phyloP scores from a whole-genome alignment of 345 rosid species.

The Euphorbia pulcherrima region DNA sequence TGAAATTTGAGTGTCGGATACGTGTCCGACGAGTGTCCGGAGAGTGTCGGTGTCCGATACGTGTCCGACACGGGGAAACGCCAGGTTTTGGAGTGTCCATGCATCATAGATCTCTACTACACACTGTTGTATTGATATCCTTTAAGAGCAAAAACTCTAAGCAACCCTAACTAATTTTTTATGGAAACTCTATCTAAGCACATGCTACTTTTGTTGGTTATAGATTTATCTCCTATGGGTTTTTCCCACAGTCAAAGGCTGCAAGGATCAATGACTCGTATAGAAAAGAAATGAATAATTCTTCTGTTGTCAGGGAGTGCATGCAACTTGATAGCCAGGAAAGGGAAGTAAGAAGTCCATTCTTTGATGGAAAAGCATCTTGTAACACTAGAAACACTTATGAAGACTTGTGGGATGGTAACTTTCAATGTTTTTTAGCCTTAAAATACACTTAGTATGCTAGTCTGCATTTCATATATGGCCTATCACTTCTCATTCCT shows the following conservation, averaged over 20 bases:
- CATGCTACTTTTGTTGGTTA: conserved; percentile 7
- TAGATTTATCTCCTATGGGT: conserved; percentile 34
- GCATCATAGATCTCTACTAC: too few species aligned
- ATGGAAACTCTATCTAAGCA: not conserved
- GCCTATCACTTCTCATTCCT: not conserved
- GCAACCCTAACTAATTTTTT: not conserved
- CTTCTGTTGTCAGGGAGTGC: conserved; percentile 24
- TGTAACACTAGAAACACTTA: conserved; percentile 15
- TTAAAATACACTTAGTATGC: not conserved
- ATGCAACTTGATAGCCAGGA: conserved; percentile 27
- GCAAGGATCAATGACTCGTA: conserved; percentile 35
- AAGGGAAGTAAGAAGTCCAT: conserved; percentile 33
- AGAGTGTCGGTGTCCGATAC: too few species aligned
- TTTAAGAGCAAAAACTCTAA: not conserved
- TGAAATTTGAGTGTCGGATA: too few species aligned
- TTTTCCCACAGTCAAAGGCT: conserved; percentile 40
- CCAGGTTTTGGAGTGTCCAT: too few species aligned
- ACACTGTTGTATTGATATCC: not conserved
- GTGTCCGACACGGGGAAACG: too few species aligned
- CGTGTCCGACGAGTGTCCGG: too few species aligned
- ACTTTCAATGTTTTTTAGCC: not conserved
- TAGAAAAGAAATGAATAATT: conserved; percentile 27
- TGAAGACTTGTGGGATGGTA: conserved; percentile 53
- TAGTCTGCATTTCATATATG: conserved; percentile 6
- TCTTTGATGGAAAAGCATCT: conserved; percentile 21